Conservation (phyloP, 2,329 filamentous ascomycete genomes). For the Bisporella sp. region DNA sequence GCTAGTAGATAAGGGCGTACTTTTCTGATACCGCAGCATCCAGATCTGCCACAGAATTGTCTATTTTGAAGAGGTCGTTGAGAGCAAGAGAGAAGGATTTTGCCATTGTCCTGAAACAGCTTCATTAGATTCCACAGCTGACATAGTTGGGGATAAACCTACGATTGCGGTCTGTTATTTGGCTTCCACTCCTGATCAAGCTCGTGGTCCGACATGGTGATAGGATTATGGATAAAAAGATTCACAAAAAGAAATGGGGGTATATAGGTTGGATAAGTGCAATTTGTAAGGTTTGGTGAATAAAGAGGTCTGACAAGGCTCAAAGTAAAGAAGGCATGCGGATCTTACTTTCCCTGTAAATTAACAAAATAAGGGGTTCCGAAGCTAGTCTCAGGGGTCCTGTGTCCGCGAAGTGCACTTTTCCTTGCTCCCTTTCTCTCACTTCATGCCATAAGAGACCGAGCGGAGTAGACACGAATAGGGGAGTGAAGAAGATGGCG, state of each 20-base stretch:
- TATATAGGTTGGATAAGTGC: neutral
- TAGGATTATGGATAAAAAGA: no score
- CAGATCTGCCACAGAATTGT: slow-evolving; percentile 67
- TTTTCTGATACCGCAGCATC: slow-evolving; percentile 73
- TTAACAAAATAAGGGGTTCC: no score
- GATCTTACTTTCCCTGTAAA: no score
- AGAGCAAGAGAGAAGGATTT: slow-evolving; percentile 80
- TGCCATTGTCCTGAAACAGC: slow-evolving; percentile 64
- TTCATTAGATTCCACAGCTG: slow-evolving; percentile 7
- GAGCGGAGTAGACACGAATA: no score
- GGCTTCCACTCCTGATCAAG: slow-evolving; percentile 76
- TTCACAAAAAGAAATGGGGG: neutral
- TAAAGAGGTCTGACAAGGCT: no score
- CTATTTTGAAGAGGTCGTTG: slow-evolving; percentile 83
- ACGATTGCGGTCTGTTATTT: slow-evolving; percentile 75
- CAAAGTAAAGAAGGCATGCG: no score
- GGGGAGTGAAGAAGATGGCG: no score
- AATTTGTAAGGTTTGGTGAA: no score
- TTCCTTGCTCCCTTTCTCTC: no score
- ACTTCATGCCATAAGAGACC: no score
- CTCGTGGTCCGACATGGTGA: slow-evolving; percentile 52
- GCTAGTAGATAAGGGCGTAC: slow-evolving; percentile 36
- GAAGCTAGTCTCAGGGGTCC: no score
- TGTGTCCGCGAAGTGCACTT: no score
- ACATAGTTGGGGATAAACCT: slow-evolving; percentile 35